Evolutionary conservation across 495 filamentous ascomycete species (phyloP).

Genomic region (Penicillium turbatum): DNA sequence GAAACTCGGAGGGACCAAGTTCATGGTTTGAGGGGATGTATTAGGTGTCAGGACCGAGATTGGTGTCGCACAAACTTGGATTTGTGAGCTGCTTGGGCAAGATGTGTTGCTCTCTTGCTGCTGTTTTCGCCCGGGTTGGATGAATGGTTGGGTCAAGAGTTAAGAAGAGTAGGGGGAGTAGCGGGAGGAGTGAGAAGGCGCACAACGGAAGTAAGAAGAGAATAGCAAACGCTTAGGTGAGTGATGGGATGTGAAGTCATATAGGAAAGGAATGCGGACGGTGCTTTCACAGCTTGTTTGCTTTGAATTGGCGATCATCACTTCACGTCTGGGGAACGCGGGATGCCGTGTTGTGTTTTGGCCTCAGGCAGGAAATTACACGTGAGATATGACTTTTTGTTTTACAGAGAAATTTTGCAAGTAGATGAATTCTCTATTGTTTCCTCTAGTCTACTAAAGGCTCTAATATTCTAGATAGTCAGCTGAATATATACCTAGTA

Average conservation of each 20-base stretch:
- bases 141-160: neutral
- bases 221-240: neutral
- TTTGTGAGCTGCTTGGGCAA: too few relatives aligned
- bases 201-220: neutral
- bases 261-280: neutral
- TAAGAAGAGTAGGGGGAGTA: neutral
- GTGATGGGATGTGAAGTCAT: neutral
- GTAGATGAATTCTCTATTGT: too few relatives aligned
- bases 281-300: neutral
- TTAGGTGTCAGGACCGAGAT: neutral
- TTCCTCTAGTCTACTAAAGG: neutral
- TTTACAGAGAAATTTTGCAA: neutral
- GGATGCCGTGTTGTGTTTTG: conserved; percentile 11
- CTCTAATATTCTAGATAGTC: neutral
- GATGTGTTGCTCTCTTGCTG: neutral
- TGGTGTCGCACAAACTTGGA: neutral
- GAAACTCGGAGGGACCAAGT: neutral
- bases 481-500: neutral
- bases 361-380: conserved; percentile 2
- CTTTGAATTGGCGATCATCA: neutral
- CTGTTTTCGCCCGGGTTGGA: neutral
- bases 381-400: neutral
- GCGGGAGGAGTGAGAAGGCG: neutral
- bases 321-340: neutral
- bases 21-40: neutral